Conservation (phyloP, 139 green algal genomes). For the Coccomyxa sp. region DNA sequence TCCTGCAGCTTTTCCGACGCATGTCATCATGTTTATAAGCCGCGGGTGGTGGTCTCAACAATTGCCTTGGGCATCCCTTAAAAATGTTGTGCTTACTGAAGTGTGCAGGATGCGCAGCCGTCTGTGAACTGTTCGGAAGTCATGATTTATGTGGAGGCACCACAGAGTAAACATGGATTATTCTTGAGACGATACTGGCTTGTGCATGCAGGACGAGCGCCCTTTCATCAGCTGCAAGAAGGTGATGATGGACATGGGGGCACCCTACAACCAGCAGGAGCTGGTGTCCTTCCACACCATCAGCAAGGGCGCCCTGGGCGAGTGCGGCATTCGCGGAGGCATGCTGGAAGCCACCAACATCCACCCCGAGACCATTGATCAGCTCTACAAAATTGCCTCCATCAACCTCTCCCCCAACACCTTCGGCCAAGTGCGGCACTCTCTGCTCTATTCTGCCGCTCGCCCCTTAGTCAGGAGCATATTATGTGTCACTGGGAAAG, state of each 20-base stretch:
- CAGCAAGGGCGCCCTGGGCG: conserved; percentile 58
- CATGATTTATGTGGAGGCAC: no score
- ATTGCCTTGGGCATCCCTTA: no score
- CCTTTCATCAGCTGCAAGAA: background rate
- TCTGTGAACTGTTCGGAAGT: no score
- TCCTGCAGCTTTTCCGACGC: conserved; percentile 83
- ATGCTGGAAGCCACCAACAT: conserved; percentile 90
- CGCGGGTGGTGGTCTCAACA: no score
- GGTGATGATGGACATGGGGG: conserved; percentile 51
- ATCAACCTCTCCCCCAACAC: conserved; percentile 94
- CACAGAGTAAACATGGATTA: no score
- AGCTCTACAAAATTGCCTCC: conserved; percentile 87
- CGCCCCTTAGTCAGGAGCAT: no score
- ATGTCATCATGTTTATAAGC: conserved; percentile 16
- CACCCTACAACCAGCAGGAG: conserved; percentile 31
- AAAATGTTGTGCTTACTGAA: no score
- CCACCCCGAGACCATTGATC: conserved; percentile 49
- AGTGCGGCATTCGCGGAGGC: conserved; percentile 60
- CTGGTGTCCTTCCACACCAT: conserved; percentile 86
- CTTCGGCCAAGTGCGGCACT: conserved; percentile 64
- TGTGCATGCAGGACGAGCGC: conserved; percentile 2
- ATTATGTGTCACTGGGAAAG: no score
- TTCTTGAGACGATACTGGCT: no score
- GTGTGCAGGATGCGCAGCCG: no score
- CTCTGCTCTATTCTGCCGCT: background rate